Base-by-base conservation (phyloP, 2,329 filamentous ascomycete genomes). In the Monosporascus sp. region DNA sequence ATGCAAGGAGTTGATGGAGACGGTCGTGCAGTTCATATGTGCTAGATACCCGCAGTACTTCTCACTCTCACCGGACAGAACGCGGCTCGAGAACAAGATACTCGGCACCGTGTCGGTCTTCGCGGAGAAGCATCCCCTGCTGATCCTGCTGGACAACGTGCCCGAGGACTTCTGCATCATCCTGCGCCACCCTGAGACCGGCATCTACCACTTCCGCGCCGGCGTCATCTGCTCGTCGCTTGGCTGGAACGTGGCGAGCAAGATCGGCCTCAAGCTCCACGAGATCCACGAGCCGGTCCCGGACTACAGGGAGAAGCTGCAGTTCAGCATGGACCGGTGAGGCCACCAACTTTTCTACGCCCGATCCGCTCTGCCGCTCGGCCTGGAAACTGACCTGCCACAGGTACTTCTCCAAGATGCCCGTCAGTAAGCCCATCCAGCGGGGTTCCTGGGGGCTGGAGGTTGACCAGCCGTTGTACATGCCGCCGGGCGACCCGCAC, bases 1-100 rank as follows among this genome's bases (percentile, higher is more conserved):
- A 0, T 90, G 86, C 66, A 91, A 90, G 65, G 90, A 96, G 62
- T 74, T 94, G 6, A 92, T 94, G 89, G 90, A 96, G 68, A 91
- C 93, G 83, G 79, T 77, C 2, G 60, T 96, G 3, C 88, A 93
- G 58, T 95, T 93, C 59, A 70, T 93, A n/a, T 88, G 83, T 55
- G 78, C 82, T 3, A 79, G 90, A 3, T 95, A 95, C 63, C 90
- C 90, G 0, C 79, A 84, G 6, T 84, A 88, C 59, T 96, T 96
- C 67, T 73, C 74, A 3, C 65, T 90, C 0, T 77, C 78, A 51
- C 61, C 63, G 1, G 72, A 82, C 20, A 79, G 77, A 4, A 78
- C 74, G 39, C 66, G 80, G 3, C 80, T 96, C 53, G 72, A 82
- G 56, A 96, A 96, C 67, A 68, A 68, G 36, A 86, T 96, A 36